Percentiles rank a stretch among this genome's conserved stretches.
These are phyloP conservation scores for Middelhovenomyces tepae DNA, from an alignment of 805 yeast species.

Conservation along the genomic window DNA sequence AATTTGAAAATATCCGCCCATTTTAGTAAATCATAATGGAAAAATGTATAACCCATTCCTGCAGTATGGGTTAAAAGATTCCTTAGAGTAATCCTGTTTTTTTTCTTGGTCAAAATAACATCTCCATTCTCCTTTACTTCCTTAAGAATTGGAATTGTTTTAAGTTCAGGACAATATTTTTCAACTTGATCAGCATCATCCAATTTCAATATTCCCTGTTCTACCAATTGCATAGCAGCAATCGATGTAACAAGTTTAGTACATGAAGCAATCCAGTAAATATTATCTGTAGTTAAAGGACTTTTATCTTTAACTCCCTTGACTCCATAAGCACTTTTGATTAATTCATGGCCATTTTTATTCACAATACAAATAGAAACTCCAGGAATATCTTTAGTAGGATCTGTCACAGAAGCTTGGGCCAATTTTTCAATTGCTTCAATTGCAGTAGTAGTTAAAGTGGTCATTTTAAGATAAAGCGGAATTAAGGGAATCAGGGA, in stretches of 20 bases:
- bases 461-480: too few relatives aligned
- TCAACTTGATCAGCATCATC: slow-evolving; percentile 29
- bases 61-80: slow-evolving; percentile 32
- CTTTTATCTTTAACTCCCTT: slow-evolving; percentile 8
- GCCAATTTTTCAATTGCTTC: neutral
- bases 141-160: slow-evolving; percentile 20
- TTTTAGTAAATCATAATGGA: slow-evolving; percentile 17
- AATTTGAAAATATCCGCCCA: neutral
- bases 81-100: slow-evolving; percentile 28
- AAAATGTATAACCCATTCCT: slow-evolving; percentile 32
- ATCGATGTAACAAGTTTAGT: slow-evolving; percentile 27
- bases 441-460: neutral
- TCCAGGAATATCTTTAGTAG: slow-evolving; percentile 1
- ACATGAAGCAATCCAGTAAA: slow-evolving; percentile 27
- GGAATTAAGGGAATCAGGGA: too few relatives aligned
- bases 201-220: slow-evolving; percentile 25
- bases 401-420: neutral
- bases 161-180: slow-evolving; percentile 26
- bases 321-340: slow-evolving; percentile 11
- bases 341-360: slow-evolving; percentile 7
- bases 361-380: slow-evolving; percentile 4
- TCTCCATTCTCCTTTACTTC: slow-evolving; percentile 21
- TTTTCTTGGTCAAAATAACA: slow-evolving; percentile 20
- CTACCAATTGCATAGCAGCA: slow-evolving; percentile 28
- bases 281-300: slow-evolving; percentile 19